Evolutionary conservation across 2,329 filamentous ascomycete species (phyloP).

Genomic region (Metarhizium rileyi): DNA sequence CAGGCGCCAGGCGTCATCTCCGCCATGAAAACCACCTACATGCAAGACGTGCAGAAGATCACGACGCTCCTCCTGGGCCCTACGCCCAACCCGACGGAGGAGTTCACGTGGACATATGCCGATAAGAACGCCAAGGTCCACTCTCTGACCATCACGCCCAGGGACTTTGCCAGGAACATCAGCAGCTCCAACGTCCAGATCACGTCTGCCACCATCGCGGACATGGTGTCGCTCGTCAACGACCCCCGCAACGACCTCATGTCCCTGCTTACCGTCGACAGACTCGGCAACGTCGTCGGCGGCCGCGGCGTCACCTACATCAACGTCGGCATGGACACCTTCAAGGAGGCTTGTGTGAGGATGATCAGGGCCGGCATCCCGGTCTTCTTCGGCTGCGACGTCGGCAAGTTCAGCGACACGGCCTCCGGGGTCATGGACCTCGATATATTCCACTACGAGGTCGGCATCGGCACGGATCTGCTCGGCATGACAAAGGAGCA

Average conservation of each 20-base stretch:
- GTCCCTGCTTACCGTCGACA: constrained; percentile 63
- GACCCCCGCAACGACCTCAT: constrained; percentile 72
- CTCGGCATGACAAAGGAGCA: constrained; percentile 69
- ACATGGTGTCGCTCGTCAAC: constrained; percentile 73
- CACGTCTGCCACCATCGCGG: constrained; percentile 50
- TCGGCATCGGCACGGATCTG: constrained; percentile 72
- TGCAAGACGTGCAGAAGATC: constrained; percentile 71
- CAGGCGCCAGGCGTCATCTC: constrained; percentile 27
- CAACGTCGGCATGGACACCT: constrained; percentile 64
- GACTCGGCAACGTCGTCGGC: constrained; percentile 73
- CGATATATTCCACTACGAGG: constrained; percentile 64
- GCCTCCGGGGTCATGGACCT: constrained; percentile 70
- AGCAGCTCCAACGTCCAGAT: constrained; percentile 49
- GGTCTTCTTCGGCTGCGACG: constrained; percentile 83
- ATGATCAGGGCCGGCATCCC: constrained; percentile 73
- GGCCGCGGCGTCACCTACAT: constrained; percentile 70
- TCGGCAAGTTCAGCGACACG: constrained; percentile 69
- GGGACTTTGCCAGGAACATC: constrained; percentile 61
- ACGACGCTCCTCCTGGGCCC: constrained; percentile 76
- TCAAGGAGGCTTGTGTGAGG: constrained; percentile 64
- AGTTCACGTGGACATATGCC: constrained; percentile 74
- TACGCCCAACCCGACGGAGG: constrained; percentile 56
- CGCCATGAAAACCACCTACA: constrained; percentile 59
- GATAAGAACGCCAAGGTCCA: constrained; percentile 58
- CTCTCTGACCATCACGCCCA: constrained; percentile 54